Conservation (phyloP, 2,329 filamentous ascomycete genomes). For the Grosmannia serpens region DNA sequence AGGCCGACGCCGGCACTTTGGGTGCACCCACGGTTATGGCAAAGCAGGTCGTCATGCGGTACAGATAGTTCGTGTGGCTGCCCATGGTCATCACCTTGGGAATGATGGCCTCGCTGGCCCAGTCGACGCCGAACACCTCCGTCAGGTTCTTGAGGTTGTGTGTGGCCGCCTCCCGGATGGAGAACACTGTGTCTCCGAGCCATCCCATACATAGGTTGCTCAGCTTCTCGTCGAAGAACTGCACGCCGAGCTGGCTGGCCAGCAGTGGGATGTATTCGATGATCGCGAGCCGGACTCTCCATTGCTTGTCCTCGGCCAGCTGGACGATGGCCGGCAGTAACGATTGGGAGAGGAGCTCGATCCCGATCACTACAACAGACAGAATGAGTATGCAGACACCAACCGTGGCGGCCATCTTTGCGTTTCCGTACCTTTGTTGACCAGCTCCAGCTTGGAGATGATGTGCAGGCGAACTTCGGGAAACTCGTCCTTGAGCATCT, state of each 20-base stretch:
- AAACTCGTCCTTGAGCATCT: slow-evolving; percentile 99
- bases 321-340: slow-evolving; percentile 95
- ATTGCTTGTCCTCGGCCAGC: slow-evolving; percentile 97
- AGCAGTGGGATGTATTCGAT: slow-evolving; percentile 98
- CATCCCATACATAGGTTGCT: slow-evolving; percentile 95
- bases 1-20: no score
- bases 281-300: slow-evolving; percentile 93
- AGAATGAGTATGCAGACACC: neutral
- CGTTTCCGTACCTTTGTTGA: slow-evolving; percentile 68
- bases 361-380: slow-evolving; percentile 67
- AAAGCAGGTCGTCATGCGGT: slow-evolving; percentile 99
- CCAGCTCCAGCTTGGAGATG: slow-evolving; percentile 97
- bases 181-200: slow-evolving; percentile 97
- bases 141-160: slow-evolving; percentile 97
- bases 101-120: slow-evolving; percentile 94
- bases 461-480: slow-evolving; percentile 97
- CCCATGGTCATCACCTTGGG: slow-evolving; percentile 99
- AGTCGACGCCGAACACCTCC: slow-evolving; percentile 95
- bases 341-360: slow-evolving; percentile 91
- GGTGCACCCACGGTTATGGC: slow-evolving; percentile 79
- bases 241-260: slow-evolving; percentile 86
- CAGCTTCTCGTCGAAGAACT: slow-evolving; percentile 98
- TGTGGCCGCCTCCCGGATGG: slow-evolving; percentile 92
- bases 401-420: slow-evolving; percentile 9
- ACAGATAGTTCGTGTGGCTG: slow-evolving; percentile 95